Evolutionary conservation across 1,139 yeast genomes (phyloP).

Genomic region (Magnusiomyces sp.): DNA sequence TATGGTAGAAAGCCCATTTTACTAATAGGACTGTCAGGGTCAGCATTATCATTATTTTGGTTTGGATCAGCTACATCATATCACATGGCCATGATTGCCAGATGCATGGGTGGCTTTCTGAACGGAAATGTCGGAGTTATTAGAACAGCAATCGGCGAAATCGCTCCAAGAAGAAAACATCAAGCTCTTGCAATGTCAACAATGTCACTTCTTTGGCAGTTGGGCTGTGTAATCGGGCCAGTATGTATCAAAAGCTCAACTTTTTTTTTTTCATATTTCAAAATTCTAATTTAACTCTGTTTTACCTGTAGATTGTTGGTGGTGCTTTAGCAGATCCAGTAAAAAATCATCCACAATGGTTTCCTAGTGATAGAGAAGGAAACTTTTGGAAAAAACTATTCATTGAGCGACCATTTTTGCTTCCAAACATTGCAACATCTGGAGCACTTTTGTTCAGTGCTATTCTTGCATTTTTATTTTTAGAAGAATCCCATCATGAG

Average conservation of each 20-base stretch:
- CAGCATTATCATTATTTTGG: conserved; percentile 39
- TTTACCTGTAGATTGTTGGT: conserved; percentile 34
- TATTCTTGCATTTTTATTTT: conserved; percentile 41
- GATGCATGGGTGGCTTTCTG: conserved; percentile 46
- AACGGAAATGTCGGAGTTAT: conserved; percentile 58
- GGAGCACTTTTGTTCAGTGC: conserved; percentile 28
- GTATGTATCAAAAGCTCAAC: background rate
- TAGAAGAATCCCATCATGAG: conserved; percentile 52
- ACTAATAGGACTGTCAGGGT: conserved; percentile 45
- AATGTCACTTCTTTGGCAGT: conserved; percentile 51
- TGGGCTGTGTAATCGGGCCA: conserved; percentile 54
- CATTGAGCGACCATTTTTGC: conserved; percentile 45
- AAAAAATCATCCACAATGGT: conserved; percentile 27
- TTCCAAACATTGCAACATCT: conserved; percentile 52
- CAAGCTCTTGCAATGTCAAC: conserved; percentile 56
- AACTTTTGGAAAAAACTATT: conserved; percentile 27
- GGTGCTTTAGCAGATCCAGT: conserved; percentile 37
- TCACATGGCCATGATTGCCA: conserved; percentile 44
- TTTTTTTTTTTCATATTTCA: conserved; percentile 1
- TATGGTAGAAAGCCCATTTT: conserved; percentile 53
- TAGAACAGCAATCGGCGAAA: conserved; percentile 53
- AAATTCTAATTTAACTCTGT: conserved; percentile 6
- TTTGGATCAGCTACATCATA: conserved; percentile 48
- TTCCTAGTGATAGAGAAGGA: conserved; percentile 10
- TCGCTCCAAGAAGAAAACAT: conserved; percentile 46